Percentiles rank a stretch among this genome's conserved stretches.
phyloP scores from a whole-genome alignment of 2,329 filamentous ascomycete genomes.

The Cryphonectria radicalis region DNA sequence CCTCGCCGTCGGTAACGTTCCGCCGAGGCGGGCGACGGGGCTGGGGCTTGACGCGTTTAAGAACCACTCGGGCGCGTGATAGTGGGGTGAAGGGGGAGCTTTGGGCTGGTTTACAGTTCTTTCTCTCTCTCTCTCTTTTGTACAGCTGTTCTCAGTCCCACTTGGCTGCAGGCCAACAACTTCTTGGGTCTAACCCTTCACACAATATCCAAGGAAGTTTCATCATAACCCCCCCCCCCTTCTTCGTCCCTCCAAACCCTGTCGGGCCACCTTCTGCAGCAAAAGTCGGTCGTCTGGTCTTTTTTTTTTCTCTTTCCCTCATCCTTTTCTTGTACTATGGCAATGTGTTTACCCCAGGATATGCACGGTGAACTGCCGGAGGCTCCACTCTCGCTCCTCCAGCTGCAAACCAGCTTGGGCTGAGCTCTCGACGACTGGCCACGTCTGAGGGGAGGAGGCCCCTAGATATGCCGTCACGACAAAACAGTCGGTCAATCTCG shows the following conservation, averaged over 20 bases:
- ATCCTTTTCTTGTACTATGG: not conserved
- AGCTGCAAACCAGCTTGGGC: not conserved
- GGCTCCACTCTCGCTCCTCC: not conserved
- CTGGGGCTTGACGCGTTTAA: not conserved
- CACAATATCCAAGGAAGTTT: not conserved
- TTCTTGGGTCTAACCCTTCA: not conserved
- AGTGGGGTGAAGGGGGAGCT: constrained; percentile 3
- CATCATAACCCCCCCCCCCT: not conserved
- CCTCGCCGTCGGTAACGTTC: constrained; percentile 12
- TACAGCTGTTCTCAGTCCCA: constrained; percentile 12
- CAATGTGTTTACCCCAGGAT: constrained; percentile 7
- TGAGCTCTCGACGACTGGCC: not conserved
- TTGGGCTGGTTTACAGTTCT: not conserved
- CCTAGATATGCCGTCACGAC: not conserved
- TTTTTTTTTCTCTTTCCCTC: not conserved
- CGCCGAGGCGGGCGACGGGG: not conserved
- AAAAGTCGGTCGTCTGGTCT: not conserved
- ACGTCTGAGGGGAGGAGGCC: constrained; percentile 5
- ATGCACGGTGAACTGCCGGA: constrained; percentile 12
- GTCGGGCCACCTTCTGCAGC: not conserved
- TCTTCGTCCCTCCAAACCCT: not conserved
- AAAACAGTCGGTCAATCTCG: constrained; percentile 7
- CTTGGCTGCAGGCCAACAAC: constrained; percentile 2
- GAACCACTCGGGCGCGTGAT: not conserved
- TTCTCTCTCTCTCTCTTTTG: not conserved